Evolutionary conservation across 495 filamentous ascomycete species (phyloP), one percentile per base, ranked within the genome.

Genomic region (Cryomyces antarcticus): DNA sequence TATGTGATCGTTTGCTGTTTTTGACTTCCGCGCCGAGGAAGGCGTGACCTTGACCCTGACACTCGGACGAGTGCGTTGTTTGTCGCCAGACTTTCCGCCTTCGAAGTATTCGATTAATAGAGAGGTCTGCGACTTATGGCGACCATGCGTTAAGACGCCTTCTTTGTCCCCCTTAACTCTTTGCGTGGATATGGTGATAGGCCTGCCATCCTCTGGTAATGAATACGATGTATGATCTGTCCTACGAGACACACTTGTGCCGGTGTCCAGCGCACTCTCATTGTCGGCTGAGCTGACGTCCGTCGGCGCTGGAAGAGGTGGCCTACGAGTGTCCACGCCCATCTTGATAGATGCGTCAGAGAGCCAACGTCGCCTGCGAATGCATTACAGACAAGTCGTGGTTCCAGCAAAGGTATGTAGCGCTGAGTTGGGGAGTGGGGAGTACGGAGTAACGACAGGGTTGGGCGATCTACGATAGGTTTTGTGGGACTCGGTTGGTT

Each of bases 91-190:
- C 43, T 89, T 93, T 41, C 82, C 79, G 50, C 75, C 84, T 61
- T 94, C 87, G 30, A 95, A 99, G 60, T 95, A 95, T 61, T 99
- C 89, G 55, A 99, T 99, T 55, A 99, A 67, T 41, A 99, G 71
- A 40, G 84, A 93, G 35, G 89, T 93, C 59, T 92, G 86, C 39
- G 82, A 89, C 43, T 75, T 68, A 33, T 71, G 64, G 24, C 66
- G 57, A 46, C 66, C 69, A 49, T 67, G 65, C 28, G 38, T 38
- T 7, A 42, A 41, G 42, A 64, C 62, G 39, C 60, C 57, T 41
- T 69, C 70, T 52, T 68, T 72, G 52, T 69, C 69, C 39, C 63
- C 59, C 41, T 64, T 62, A 48, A 57, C 49, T 34, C 60, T 62
- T 38, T 64, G 54, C 46, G 86, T 88, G 52, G 77, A 66, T 52